Evolutionary conservation across 192 early-diverging fungal species (phyloP).

Genomic region (Thoreauomyces humboldtii): DNA sequence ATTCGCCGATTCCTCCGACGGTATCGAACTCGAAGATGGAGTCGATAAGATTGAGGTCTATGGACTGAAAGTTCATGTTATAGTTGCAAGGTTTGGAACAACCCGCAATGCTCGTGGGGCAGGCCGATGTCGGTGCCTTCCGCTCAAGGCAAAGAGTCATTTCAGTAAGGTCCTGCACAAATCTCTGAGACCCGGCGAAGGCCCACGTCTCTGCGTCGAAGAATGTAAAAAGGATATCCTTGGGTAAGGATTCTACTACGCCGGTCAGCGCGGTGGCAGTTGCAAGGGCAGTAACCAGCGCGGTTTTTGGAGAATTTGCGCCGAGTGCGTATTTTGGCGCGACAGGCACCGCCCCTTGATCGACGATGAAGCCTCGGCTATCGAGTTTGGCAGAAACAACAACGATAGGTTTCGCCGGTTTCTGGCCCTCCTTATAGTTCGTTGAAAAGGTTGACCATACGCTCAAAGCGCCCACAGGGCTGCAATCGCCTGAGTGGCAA

Average conservation of each 20-base stretch:
- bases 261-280: constrained; percentile 68
- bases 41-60: constrained; percentile 68
- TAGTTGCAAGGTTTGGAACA: constrained; percentile 66
- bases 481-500: constrained; percentile 62
- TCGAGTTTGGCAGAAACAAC: constrained; percentile 66
- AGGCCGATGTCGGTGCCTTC: constrained; percentile 28
- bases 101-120: constrained; percentile 37
- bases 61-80: constrained; percentile 60
- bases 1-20: constrained; percentile 37
- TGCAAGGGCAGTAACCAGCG: constrained; percentile 62
- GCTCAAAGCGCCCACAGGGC: constrained; percentile 63
- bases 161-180: constrained; percentile 67
- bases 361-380: constrained; percentile 63
- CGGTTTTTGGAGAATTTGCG: constrained; percentile 52
- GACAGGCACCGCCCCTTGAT: constrained; percentile 16
- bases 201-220: constrained; percentile 75
- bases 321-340: constrained; percentile 45
- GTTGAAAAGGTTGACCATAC: constrained; percentile 67
- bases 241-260: constrained; percentile 44
- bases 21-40: constrained; percentile 69
- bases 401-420: constrained; percentile 59
- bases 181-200: constrained; percentile 77
- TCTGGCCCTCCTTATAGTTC: constrained; percentile 32
- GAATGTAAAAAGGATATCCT: constrained; percentile 73
- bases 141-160: constrained; percentile 55